Conservation (phyloP, 1,284 basidiomycete genomes). For the Austropuccinia psidii region DNA sequence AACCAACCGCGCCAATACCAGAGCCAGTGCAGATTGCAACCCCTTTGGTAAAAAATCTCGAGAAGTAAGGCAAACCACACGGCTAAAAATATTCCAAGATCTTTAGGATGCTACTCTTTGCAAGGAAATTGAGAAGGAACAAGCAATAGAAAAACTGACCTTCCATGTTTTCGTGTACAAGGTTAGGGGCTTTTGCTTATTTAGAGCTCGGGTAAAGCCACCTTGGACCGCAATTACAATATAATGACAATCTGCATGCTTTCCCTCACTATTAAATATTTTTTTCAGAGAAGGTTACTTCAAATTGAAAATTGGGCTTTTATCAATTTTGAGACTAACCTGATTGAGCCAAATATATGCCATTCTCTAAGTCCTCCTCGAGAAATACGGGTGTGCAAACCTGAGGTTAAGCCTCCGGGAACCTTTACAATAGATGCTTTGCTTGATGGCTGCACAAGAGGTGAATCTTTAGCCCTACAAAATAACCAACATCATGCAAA, state of each 20-base stretch:
- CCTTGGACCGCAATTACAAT: slow-evolving; percentile 37
- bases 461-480: not conserved
- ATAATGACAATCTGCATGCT: slow-evolving; percentile 29
- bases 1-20: slow-evolving; percentile 64
- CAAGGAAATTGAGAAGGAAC: not conserved
- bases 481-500: no score
- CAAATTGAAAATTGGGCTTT: not conserved
- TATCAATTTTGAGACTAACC: not conserved
- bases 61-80: slow-evolving; percentile 69
- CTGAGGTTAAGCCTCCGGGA: slow-evolving; percentile 36
- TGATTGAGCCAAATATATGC: slow-evolving; percentile 37
- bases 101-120: not conserved
- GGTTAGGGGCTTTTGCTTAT: slow-evolving; percentile 15
- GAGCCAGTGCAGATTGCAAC: slow-evolving; percentile 70
- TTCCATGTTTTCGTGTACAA: slow-evolving; percentile 37
- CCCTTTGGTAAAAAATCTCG: slow-evolving; percentile 62
- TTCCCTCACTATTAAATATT: slow-evolving; percentile 21
- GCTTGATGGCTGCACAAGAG: slow-evolving; percentile 6
- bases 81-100: slow-evolving; percentile 51
- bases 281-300: not conserved
- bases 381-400: slow-evolving; percentile 32
- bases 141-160: not conserved
- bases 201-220: slow-evolving; percentile 33
- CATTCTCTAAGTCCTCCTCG: slow-evolving; percentile 33
- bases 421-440: slow-evolving; percentile 33